Percentiles rank a stretch among this genome's conserved stretches.
Conservation (phyloP, 2,329 filamentous ascomycete genomes). For the Keithomyces neogunnii region DNA sequence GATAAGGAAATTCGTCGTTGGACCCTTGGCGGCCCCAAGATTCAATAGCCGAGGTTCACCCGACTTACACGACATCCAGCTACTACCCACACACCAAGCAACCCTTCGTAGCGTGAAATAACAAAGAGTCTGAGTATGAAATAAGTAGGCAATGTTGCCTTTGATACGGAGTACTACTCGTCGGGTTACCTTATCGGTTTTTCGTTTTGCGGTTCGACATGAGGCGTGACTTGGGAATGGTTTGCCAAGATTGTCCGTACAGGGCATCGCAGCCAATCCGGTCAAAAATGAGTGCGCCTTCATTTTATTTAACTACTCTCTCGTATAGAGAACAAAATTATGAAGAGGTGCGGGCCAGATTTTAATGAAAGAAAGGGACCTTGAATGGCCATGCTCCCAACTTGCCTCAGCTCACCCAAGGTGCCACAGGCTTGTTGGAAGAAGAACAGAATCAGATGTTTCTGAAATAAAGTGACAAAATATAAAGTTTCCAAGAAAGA, state of each 20-base stretch:
- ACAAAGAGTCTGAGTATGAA: too few species aligned
- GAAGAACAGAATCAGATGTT: background rate
- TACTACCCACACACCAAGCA: too few species aligned
- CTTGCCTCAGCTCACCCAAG: background rate
- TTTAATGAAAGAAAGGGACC: background rate
- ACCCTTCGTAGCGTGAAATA: too few species aligned
- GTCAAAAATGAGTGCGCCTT: background rate
- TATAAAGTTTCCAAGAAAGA: background rate
- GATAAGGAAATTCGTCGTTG: too few species aligned
- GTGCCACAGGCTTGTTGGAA: background rate
- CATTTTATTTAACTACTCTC: background rate
- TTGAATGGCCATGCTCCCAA: background rate
- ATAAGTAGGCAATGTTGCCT: too few species aligned
- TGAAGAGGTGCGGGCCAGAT: background rate
- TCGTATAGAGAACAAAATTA: background rate
- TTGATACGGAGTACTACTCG: too few species aligned
- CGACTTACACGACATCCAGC: conserved; percentile 5
- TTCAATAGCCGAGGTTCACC: conserved; percentile 10
- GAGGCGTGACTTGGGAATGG: too few species aligned
- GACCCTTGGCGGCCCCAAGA: too few species aligned
- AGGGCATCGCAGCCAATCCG: too few species aligned
- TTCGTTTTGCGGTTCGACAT: too few species aligned
- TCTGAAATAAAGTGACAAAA: background rate
- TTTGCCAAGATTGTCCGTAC: too few species aligned
- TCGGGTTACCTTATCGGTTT: too few species aligned